phyloP scores from a whole-genome alignment of 2,329 filamentous ascomycete species.

The Aschersonia sp. region DNA sequence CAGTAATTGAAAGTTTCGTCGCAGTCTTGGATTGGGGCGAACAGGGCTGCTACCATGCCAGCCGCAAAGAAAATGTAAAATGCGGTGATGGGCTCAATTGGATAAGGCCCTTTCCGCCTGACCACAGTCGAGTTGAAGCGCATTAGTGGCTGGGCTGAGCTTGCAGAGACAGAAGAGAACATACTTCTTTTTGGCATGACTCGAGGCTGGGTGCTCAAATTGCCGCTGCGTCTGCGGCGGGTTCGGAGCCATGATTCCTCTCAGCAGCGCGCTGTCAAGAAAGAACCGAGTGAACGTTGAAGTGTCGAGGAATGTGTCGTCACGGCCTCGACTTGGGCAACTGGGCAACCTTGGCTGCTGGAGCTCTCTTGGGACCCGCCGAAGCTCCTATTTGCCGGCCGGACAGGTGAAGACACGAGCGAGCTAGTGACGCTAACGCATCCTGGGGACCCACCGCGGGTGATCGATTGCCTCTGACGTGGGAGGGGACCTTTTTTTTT shows the following conservation, averaged over 20 bases:
- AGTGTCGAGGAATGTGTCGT: not conserved
- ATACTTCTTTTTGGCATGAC: slow-evolving; percentile 38
- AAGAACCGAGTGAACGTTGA: not conserved
- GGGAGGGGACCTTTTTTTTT: not conserved
- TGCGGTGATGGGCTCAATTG: slow-evolving; percentile 55
- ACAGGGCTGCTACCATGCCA: slow-evolving; percentile 62
- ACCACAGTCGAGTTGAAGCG: not conserved
- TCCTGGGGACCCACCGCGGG: not conserved
- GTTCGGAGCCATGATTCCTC: slow-evolving; percentile 23
- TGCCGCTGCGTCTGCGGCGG: slow-evolving; percentile 14
- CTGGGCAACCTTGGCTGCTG: not conserved
- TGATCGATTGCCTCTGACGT: not conserved
- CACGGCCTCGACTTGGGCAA: not conserved
- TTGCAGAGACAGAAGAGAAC: slow-evolving; percentile 1
- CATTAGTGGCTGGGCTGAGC: too few species aligned
- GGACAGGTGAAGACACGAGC: not conserved
- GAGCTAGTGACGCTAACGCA: not conserved
- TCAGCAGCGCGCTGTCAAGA: slow-evolving; percentile 3
- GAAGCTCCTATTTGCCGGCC: too few species aligned
- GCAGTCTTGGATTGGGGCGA: slow-evolving; percentile 89
- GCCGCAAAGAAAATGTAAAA: slow-evolving; percentile 70
- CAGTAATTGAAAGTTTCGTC: slow-evolving; percentile 99
- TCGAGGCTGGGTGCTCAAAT: slow-evolving; percentile 32
- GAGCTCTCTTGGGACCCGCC: too few species aligned
- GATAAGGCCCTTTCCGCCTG: slow-evolving; percentile 39